Base-by-base conservation (phyloP, 768 basidiomycete genomes). In the Boletus rubroflammeus region DNA sequence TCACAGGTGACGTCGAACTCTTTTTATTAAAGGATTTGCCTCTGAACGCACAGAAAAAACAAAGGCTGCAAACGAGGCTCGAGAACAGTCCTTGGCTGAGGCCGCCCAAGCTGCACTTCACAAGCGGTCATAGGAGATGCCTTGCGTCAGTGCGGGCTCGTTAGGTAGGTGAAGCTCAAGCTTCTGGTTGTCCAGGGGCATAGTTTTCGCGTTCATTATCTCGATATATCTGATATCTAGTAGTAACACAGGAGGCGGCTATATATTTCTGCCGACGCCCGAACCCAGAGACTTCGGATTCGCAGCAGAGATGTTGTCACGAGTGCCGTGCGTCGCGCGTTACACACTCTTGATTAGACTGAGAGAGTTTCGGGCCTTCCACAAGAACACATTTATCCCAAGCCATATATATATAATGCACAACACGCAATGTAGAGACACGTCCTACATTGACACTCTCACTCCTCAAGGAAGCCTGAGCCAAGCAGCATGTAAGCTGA, bases 401-500 rank as follows among this genome's bases (percentile, higher is more conserved):
- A 43, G 35, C 8, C 26, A 17, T 41, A 32, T 35, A 31, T 32
- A 32, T 6, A 40, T 23, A 40, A n/a, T 38, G 19, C 11, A 38
- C 42, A 35, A 36, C 11, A 15, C 14, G 10, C 19, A 19, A 29
- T 9, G 21, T 26, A 28, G 36, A 4, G 4, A 39, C 9, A 36
- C 11, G 11, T 19, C 40, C 14, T 23, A 23, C 3, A 10, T 35
- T 34, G 6, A 28, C 7, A 5, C 28, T 29, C n/a, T 11, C 7
- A 50, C 15, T 29, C 19, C 17, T 74, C 63, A 73, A 25, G 75
- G 75, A 28, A 79, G 64, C 2, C 44, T 57, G 31, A 78, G 47
- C 75, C 75, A 77, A 52, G 69, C 72, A 53, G 70, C 67, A 35
- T 78, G 63, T 51, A 87, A 67, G 53, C 75, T 76, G 44, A 72